Conservation (phyloP, 805 yeast genomes). For the Pichia nakasei region DNA sequence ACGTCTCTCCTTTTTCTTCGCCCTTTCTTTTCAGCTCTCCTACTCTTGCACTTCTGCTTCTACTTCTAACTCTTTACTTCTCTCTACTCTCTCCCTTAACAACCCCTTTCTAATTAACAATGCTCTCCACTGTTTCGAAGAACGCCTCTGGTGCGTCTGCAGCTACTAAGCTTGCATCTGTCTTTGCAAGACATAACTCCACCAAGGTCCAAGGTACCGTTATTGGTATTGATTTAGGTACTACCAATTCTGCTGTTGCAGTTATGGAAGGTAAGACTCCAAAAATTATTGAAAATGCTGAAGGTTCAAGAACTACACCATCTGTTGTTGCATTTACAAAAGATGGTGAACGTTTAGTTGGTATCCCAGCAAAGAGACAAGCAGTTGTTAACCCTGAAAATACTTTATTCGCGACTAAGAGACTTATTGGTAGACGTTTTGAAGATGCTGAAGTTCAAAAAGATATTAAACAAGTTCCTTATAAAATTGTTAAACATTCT, state of each 20-base stretch:
- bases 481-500: slow-evolving; percentile 45
- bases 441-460: slow-evolving; percentile 62
- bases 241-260: slow-evolving; percentile 84
- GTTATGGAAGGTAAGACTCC: slow-evolving; percentile 57
- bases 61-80: background rate
- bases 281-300: slow-evolving; percentile 63
- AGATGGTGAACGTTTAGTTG: slow-evolving; percentile 43
- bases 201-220: slow-evolving; percentile 36
- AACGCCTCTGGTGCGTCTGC: too few species aligned
- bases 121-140: slow-evolving; percentile 6
- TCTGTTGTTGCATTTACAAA: slow-evolving; percentile 63
- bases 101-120: background rate
- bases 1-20: too few species aligned
- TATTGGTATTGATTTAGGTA: slow-evolving; percentile 77
- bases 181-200: slow-evolving; percentile 27
- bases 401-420: slow-evolving; percentile 74
- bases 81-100: background rate
- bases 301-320: slow-evolving; percentile 75
- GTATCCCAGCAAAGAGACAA: slow-evolving; percentile 70
- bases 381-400: slow-evolving; percentile 67
- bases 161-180: background rate
- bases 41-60: too few species aligned
- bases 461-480: slow-evolving; percentile 57
- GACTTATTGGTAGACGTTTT: slow-evolving; percentile 68
- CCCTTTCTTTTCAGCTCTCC: too few species aligned